Evolutionary conservation across 2,329 filamentous ascomycete species (phyloP), one percentile per base, ranked within the genome.

Genomic region (Cytospora chrysosperma): DNA sequence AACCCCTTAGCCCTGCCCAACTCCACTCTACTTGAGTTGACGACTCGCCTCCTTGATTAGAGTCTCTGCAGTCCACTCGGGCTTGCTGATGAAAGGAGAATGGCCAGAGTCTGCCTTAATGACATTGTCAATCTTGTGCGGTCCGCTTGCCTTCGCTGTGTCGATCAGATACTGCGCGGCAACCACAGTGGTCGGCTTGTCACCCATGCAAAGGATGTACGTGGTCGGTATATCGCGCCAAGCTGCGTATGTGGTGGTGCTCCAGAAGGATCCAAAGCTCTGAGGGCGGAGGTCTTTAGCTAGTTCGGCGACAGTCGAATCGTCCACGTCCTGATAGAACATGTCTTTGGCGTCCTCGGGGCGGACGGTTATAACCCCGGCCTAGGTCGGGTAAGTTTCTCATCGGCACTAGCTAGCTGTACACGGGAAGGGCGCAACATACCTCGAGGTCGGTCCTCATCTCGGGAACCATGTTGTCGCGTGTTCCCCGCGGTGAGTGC

Each of bases 291-390:
- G 51, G 49, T 70, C 65, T 28, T 68, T 67, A 2, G 50, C 64
- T 3, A 69, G 62, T 40, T 68, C 61, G 19, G 65, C 62, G n/a
- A 67, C 52, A 9, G 55, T 66, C 24, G 56, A 56, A 30, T 71
- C 68, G 17, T 67, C 62, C 2, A 71, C 13, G 61, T 70, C 69
- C 52, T 72, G 68, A 63, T 71, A 70, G 43, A 71, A 70, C 64
- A 70, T 69, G 9, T 54, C 63, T 52, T 69, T 70, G 6, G 65
- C 67, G 55, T 72, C 65, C 30, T 70, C 62, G 0, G 69, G 65
- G 4, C 49, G 50, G 0, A 71, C 64, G 17, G 64, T 70, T 13
- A 71, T 34, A 21, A 57, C 59, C 10, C 67, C 68, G 15, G 69
- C 61, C 69, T 30, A 43, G 37, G 17, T 43, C 37, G 19, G 6